A percentile compares a stretch with the other conserved stretches of the same genome.
These are phyloP conservation scores for Yarrowia porcina DNA, from an alignment of 805 yeast genomes.

Conservation along the genomic window DNA sequence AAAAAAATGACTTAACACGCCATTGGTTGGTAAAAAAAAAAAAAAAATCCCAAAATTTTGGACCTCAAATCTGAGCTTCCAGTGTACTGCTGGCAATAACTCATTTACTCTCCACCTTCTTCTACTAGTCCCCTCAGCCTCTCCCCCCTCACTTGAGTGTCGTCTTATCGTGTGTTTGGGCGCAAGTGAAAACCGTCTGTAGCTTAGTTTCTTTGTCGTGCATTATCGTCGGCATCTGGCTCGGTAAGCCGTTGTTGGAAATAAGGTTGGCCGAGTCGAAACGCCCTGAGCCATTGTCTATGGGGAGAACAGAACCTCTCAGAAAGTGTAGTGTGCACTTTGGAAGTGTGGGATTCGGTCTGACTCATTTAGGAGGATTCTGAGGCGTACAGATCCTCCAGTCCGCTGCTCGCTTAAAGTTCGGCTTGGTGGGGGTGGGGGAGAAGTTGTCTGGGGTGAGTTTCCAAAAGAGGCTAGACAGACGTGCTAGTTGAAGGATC, in stretches of 20 bases:
- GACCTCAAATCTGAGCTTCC: no score
- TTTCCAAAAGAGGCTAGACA: conserved; percentile 2
- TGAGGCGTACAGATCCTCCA: no score
- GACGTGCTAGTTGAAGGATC: not conserved
- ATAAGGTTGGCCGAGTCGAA: conserved; percentile 4
- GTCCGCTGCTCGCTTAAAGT: not conserved
- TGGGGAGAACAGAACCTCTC: no score
- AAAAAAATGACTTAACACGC: no score
- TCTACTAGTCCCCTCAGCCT: not conserved
- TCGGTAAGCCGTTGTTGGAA: conserved; percentile 18
- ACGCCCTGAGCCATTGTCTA: not conserved
- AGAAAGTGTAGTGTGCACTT: no score
- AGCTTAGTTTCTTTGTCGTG: conserved; percentile 23
- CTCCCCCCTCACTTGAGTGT: not conserved
- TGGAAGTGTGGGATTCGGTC: not conserved
- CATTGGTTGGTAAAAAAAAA: no score
- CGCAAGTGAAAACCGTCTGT: conserved; percentile 15
- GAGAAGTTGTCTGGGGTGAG: not conserved
- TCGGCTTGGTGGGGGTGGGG: conserved; percentile 9
- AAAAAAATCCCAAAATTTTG: no score
- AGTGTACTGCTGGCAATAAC: no score
- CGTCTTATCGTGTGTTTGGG: conserved; percentile 21
- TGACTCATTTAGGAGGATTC: not conserved
- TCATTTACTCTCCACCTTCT: no score
- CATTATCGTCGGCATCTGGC: conserved; percentile 24